Evolutionary conservation across 345 rosid genomes (phyloP).

Genomic region (Gynandropsis gynandra): DNA sequence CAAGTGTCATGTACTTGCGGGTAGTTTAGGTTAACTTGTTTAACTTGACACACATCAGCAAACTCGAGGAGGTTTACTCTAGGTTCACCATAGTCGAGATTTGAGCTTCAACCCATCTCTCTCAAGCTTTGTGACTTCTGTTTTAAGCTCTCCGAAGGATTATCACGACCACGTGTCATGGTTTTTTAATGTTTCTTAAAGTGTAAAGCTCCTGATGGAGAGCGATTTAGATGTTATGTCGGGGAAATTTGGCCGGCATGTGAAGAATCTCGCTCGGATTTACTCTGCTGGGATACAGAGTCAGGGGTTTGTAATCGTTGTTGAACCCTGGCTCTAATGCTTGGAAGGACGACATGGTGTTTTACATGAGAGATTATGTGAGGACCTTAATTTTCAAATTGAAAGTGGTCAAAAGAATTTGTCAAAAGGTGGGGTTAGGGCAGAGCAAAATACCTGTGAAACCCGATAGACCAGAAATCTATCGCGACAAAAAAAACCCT

Average conservation of each 20-base stretch:
- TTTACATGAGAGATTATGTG: constrained; percentile 70
- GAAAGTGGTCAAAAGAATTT: no score
- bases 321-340: constrained; percentile 56
- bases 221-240: constrained; percentile 72
- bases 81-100: constrained; percentile 45
- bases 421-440: no score
- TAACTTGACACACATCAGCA: no score
- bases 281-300: constrained; percentile 53
- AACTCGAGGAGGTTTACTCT: constrained; percentile 64
- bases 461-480: no score
- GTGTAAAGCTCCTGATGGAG: constrained; percentile 99
- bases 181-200: constrained; percentile 61
- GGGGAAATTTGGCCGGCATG: constrained; percentile 43
- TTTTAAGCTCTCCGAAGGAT: constrained; percentile 35
- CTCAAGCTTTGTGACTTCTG: constrained; percentile 39
- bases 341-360: constrained; percentile 85
- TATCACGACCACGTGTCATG: constrained; percentile 58
- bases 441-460: no score
- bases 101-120: constrained; percentile 41
- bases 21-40: no score
- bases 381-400: no score
- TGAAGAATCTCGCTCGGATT: constrained; percentile 49
- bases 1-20: no score
- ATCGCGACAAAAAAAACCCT: no score
- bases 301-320: constrained; percentile 70